Conservation (phyloP, 2,329 filamentous ascomycete genomes). For the Davidsoniella neocaledoniae region DNA sequence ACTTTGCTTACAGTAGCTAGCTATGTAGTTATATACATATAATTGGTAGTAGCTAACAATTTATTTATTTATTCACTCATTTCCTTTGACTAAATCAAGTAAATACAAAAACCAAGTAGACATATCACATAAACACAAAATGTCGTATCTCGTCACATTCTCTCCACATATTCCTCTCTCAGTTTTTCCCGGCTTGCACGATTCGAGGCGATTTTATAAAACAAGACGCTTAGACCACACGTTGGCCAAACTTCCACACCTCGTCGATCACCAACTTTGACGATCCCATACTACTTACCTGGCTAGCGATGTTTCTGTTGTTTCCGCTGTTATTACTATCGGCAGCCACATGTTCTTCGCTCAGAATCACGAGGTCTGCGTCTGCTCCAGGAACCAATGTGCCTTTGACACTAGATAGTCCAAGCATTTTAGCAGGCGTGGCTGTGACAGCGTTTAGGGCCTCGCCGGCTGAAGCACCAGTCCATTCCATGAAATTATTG, state of each 20-base stretch:
- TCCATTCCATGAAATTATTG: conserved; percentile 65
- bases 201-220: too few species aligned
- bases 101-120: too few species aligned
- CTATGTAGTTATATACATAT: too few species aligned
- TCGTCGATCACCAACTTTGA: conserved; percentile 48
- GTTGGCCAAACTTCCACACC: conserved; percentile 62
- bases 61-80: too few species aligned
- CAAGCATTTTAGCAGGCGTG: conserved; percentile 63
- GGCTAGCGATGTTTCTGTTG: conserved; percentile 7
- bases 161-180: too few species aligned
- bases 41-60: too few species aligned
- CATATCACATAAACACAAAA: too few species aligned
- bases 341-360: conserved; percentile 24
- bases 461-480: conserved; percentile 48
- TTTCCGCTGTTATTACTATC: too few species aligned
- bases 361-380: conserved; percentile 53
- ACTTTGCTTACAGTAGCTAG: too few species aligned
- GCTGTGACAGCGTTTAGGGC: conserved; percentile 57
- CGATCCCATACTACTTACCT: conserved; percentile 21
- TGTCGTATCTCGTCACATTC: too few species aligned
- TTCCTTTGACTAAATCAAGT: too few species aligned
- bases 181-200: too few species aligned
- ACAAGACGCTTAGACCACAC: conserved; percentile 21
- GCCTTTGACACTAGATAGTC: conserved; percentile 50
- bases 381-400: conserved; percentile 44